Evolutionary conservation across 495 filamentous ascomycete species (phyloP).

Genomic region (Penicillium lividum): DNA sequence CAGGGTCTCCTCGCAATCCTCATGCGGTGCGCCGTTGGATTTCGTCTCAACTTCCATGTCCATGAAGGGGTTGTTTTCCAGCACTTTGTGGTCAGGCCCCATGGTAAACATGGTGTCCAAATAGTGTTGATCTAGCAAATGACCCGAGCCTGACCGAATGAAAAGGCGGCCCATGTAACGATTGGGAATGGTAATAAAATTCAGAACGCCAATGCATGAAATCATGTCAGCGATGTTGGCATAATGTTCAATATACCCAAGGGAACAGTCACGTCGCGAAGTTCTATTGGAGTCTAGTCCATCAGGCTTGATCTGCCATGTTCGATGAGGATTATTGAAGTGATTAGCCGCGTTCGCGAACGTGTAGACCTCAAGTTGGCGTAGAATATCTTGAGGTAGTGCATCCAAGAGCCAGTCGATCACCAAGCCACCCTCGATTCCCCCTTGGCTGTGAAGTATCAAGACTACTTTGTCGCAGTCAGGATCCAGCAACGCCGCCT

Average conservation of each 20-base stretch:
- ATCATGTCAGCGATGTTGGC: conserved; percentile 77
- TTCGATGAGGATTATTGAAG: conserved; percentile 74
- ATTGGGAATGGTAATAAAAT: conserved; percentile 51
- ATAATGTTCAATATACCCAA: conserved; percentile 84
- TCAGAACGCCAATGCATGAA: conserved; percentile 70
- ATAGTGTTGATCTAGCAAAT: conserved; percentile 81
- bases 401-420: conserved; percentile 81
- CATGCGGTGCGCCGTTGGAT: background rate
- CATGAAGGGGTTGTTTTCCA: conserved; percentile 39
- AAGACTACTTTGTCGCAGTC: conserved; percentile 71
- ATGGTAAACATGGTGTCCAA: conserved; percentile 73
- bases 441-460: conserved; percentile 81
- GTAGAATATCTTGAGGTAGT: conserved; percentile 63
- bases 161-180: conserved; percentile 79
- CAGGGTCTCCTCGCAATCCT: conserved; percentile 11
- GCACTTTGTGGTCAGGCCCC: conserved; percentile 26
- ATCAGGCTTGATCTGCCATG: conserved; percentile 14
- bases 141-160: conserved; percentile 63
- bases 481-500: conserved; percentile 35
- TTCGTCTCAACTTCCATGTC: conserved; percentile 29
- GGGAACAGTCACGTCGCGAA: conserved; percentile 21
- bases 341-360: conserved; percentile 86
- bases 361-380: conserved; percentile 79
- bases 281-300: background rate
- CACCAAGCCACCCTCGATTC: conserved; percentile 71